Conservation (phyloP, 768 basidiomycete species). For the Mycena belliarum region DNA sequence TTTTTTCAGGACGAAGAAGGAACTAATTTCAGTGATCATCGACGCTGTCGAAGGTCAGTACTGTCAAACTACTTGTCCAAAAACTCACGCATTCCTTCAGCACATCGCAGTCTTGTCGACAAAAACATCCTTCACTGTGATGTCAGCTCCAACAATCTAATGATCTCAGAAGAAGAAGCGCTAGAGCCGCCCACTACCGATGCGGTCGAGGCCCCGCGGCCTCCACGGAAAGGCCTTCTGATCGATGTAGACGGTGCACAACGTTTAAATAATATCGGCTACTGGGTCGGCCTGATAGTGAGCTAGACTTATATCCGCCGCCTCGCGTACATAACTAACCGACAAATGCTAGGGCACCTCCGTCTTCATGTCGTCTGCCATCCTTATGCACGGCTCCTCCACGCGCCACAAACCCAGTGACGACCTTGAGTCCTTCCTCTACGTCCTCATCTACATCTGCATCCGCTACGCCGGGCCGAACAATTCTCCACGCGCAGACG, state of each 20-base stretch:
- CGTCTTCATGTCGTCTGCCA: conserved; percentile 12
- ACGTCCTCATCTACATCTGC: conserved; percentile 8
- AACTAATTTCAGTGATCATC: conserved; percentile 12
- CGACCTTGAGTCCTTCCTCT: conserved; percentile 8
- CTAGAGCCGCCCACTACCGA: not conserved
- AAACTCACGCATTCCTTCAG: not conserved
- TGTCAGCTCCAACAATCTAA: conserved; percentile 11
- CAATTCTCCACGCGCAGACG: conserved; percentile 4
- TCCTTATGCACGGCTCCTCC: conserved; percentile 6
- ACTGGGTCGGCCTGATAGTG: conserved; percentile 8
- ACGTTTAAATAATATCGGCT: conserved; percentile 2
- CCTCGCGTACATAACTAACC: not conserved
- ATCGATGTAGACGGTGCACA: conserved; percentile 9
- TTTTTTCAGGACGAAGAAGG: conserved; percentile 3
- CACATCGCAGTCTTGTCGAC: not conserved
- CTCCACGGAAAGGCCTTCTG: not conserved
- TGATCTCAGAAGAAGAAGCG: conserved; percentile 5
- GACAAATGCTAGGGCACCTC: conserved; percentile 1
- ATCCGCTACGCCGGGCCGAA: conserved; percentile 10
- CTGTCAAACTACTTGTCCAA: not conserved
- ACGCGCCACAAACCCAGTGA: conserved; percentile 2
- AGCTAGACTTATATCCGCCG: not conserved
- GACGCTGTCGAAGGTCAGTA: conserved; percentile 8
- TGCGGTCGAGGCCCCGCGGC: not conserved
- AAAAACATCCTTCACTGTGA: conserved; percentile 5